A percentile compares a stretch with the other conserved stretches of the same genome.
Evolutionary conservation across 2,329 filamentous ascomycete genomes (phyloP).

Genomic region (Arthroderma sp.): DNA sequence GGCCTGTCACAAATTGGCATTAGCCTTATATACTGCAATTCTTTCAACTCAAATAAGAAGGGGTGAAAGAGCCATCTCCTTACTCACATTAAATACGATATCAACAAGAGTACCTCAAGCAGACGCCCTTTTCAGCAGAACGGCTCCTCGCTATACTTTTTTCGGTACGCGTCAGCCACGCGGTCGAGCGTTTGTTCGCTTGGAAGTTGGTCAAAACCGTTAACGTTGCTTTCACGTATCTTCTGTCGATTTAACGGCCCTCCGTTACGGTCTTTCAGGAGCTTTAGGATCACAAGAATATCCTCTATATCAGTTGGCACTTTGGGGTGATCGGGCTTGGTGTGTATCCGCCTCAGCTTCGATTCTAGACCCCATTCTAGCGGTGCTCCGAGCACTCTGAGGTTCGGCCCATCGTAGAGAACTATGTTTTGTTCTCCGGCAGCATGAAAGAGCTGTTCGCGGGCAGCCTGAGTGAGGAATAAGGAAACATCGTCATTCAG

Average conservation of each 20-base stretch:
- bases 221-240: conserved; percentile 21
- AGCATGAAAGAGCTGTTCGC: conserved; percentile 18
- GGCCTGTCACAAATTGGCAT: too few species aligned
- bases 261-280: conserved; percentile 17
- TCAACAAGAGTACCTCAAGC: too few species aligned
- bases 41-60: too few species aligned
- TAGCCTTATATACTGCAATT: too few species aligned
- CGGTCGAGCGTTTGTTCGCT: conserved; percentile 21
- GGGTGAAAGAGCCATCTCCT: too few species aligned
- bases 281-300: conserved; percentile 21
- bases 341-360: conserved; percentile 24
- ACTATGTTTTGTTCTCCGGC: conserved; percentile 24
- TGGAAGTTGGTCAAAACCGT: conserved; percentile 22
- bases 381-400: conserved; percentile 23
- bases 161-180: conserved; percentile 21
- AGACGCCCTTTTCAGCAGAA: neutral
- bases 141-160: conserved; percentile 14
- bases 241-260: conserved; percentile 19
- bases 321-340: conserved; percentile 16
- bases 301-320: conserved; percentile 21
- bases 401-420: conserved; percentile 20
- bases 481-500: conserved; percentile 24
- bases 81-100: too few species aligned
- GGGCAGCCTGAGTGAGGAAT: conserved; percentile 17
- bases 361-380: conserved; percentile 28